phyloP scores from a whole-genome alignment of 1,139 yeast genomes.

The Entelexis paramagnoliae region DNA sequence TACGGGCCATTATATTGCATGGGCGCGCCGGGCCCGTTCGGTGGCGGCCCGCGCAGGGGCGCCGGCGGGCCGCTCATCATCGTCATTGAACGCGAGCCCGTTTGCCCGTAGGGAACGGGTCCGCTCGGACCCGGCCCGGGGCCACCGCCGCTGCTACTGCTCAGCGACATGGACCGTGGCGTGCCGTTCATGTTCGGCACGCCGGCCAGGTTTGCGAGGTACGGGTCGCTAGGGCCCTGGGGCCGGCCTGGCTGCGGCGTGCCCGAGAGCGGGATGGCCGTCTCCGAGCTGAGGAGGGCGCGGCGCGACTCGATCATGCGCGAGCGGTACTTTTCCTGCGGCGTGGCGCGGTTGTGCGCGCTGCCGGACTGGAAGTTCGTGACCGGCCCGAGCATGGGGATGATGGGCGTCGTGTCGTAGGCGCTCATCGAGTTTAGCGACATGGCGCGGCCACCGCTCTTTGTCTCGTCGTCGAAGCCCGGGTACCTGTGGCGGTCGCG shows the following conservation, averaged over 20 bases:
- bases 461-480: conserved; percentile 23
- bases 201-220: neutral
- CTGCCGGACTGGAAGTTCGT: conserved; percentile 9
- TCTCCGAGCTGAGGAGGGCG: conserved; percentile 21
- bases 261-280: conserved; percentile 20
- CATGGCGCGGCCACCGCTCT: conserved; percentile 29
- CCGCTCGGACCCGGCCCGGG: neutral
- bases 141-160: neutral
- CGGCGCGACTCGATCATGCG: conserved; percentile 29
- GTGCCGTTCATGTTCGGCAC: neutral
- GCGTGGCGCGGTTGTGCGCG: conserved; percentile 12
- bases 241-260: neutral
- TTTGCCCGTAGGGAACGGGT: no score
- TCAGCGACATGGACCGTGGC: conserved; percentile 15
- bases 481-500: conserved; percentile 33
- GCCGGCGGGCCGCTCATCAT: conserved; percentile 4
- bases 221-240: neutral
- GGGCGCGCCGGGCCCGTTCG: neutral
- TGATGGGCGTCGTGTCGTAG: conserved; percentile 33
- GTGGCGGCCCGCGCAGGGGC: neutral
- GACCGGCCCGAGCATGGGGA: conserved; percentile 28
- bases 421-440: conserved; percentile 29
- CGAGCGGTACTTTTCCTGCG: conserved; percentile 28
- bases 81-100: conserved; percentile 2
- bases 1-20: conserved; percentile 2